These are phyloP conservation scores for Pichia deserticola DNA, from an alignment of 805 yeast species.

Conservation along the genomic window DNA sequence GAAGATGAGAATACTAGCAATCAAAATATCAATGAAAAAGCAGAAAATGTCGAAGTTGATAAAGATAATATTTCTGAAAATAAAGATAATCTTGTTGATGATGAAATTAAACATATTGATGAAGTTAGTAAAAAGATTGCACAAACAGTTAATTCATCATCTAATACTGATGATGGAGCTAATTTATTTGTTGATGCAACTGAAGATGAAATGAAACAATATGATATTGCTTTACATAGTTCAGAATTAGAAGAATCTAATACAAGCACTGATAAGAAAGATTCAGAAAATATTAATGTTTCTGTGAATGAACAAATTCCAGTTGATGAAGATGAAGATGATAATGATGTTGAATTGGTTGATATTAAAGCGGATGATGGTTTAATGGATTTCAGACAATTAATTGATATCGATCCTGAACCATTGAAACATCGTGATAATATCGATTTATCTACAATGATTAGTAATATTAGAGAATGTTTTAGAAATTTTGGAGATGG, in stretches of 20 bases:
- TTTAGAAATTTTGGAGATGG: conserved; percentile 22
- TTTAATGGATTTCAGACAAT: conserved; percentile 13
- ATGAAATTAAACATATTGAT: background rate
- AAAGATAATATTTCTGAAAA: background rate
- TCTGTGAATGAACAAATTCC: background rate
- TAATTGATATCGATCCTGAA: conserved; percentile 23
- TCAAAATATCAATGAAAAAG: background rate
- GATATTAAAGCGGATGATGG: conserved; percentile 13
- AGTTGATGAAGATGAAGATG: background rate
- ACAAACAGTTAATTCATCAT: background rate
- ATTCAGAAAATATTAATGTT: background rate
- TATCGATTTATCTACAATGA: conserved; percentile 17
- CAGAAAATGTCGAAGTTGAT: background rate
- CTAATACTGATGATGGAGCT: conserved; percentile 15
- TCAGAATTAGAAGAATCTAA: background rate
- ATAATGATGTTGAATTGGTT: conserved; percentile 7
- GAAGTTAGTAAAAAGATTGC: background rate
- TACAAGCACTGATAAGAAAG: background rate
- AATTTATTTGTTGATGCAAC: conserved; percentile 27
- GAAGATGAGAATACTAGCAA: background rate
- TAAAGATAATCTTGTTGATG: background rate
- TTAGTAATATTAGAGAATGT: conserved; percentile 19
- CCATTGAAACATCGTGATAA: conserved; percentile 22
- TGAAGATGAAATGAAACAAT: conserved; percentile 23
- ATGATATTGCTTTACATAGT: conserved; percentile 4